Evolutionary conservation across 2,329 filamentous ascomycete genomes (phyloP).

Genomic region (Trichoderma pleuroti): DNA sequence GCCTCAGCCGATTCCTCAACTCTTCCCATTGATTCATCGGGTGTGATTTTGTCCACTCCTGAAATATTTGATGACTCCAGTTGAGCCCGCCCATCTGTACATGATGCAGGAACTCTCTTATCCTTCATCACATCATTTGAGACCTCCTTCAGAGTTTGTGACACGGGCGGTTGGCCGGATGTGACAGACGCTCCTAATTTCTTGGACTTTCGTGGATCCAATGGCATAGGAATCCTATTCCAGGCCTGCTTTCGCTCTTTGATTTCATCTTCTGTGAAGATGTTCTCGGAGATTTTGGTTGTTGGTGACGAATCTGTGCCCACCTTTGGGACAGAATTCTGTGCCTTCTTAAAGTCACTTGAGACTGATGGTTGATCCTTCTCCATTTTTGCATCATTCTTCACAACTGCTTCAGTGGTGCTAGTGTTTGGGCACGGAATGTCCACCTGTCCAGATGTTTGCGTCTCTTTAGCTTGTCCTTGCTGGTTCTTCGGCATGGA

Average conservation of each 20-base stretch:
- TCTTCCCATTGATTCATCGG: not conserved
- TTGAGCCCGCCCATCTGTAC: not conserved
- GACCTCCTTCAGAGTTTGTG: not conserved
- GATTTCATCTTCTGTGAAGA: conserved; percentile 33
- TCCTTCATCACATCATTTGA: not conserved
- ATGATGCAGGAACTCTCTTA: not conserved
- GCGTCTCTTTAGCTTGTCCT: not conserved
- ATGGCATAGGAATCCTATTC: conserved; percentile 36
- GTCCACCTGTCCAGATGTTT: not conserved
- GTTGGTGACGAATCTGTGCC: not conserved
- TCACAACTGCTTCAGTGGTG: too few species aligned
- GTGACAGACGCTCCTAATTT: conserved; percentile 5
- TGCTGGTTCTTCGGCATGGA: not conserved
- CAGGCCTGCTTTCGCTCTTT: conserved; percentile 31
- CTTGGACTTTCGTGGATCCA: conserved; percentile 25
- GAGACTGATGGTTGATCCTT: not conserved
- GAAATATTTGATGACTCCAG: not conserved
- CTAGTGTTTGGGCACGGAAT: not conserved
- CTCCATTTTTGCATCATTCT: too few species aligned
- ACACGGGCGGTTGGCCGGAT: not conserved
- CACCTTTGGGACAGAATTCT: not conserved
- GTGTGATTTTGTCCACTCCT: not conserved
- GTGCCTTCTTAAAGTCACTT: not conserved
- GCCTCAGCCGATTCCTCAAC: not conserved
- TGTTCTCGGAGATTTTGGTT: not conserved